phyloP scores from a whole-genome alignment of 1,284 basidiomycete species.

The Abortiporus biennis region DNA sequence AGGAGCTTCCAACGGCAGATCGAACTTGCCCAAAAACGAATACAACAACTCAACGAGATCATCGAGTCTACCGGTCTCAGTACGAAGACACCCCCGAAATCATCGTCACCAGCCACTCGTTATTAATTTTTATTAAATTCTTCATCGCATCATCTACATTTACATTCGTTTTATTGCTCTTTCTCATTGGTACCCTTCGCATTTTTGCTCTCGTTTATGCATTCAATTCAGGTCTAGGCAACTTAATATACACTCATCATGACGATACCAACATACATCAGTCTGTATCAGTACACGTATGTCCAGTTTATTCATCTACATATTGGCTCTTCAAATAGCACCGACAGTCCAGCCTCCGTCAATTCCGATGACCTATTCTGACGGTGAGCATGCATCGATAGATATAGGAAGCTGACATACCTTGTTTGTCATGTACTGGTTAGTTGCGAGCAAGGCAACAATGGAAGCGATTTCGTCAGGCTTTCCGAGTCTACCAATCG shows the following conservation, averaged over 20 bases:
- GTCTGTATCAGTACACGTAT: slow-evolving; percentile 10
- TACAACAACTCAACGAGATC: slow-evolving; percentile 59
- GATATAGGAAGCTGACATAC: slow-evolving; percentile 20
- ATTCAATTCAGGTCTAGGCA: not conserved
- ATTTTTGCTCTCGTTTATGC: not conserved
- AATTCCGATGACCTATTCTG: slow-evolving; percentile 21
- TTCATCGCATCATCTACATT: slow-evolving; percentile 7
- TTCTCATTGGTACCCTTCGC: not conserved
- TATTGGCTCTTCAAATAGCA: not conserved
- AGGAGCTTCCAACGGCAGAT: slow-evolving; percentile 67
- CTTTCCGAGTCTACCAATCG: slow-evolving; percentile 43
- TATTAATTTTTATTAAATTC: slow-evolving; percentile 3
- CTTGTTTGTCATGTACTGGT: slow-evolving; percentile 53
- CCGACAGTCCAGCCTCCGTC: slow-evolving; percentile 26
- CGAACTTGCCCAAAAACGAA: slow-evolving; percentile 66
- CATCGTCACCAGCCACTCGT: too few relatives aligned
- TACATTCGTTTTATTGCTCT: slow-evolving; percentile 3
- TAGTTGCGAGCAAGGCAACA: slow-evolving; percentile 41
- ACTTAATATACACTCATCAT: slow-evolving; percentile 1
- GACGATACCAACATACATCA: slow-evolving; percentile 5
- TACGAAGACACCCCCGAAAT: not conserved
- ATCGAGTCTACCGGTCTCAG: slow-evolving; percentile 34
- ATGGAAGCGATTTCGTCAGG: slow-evolving; percentile 46
- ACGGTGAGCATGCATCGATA: not conserved
- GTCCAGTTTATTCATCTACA: not conserved